Percentiles rank a stretch among this genome's conserved stretches.
These are phyloP conservation scores for Mallotus nudiflorus DNA, from an alignment of 345 rosid species.

Conservation along the genomic window DNA sequence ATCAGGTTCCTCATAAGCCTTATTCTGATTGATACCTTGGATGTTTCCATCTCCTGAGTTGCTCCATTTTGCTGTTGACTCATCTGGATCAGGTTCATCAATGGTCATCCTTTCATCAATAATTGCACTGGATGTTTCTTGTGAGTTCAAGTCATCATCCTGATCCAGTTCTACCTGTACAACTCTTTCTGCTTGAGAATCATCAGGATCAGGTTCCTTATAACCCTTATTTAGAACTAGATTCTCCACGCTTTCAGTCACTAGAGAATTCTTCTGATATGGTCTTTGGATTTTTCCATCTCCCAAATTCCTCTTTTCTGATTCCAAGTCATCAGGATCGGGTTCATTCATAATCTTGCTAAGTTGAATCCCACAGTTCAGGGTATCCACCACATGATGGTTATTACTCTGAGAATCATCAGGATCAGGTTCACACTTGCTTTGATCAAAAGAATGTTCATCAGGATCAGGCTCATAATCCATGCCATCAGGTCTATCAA, in stretches of 20 bases:
- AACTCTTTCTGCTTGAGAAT: constrained; percentile 23
- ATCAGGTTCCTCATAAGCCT: constrained; percentile 14
- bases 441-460: no score
- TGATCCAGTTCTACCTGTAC: constrained; percentile 40
- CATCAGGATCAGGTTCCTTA: constrained; percentile 27
- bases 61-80: constrained; percentile 26
- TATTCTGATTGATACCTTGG: constrained; percentile 18
- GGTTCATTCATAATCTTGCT: constrained; percentile 43
- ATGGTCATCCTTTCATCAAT: constrained; percentile 25
- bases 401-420: constrained; percentile 9
- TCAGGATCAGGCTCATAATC: constrained; percentile 39
- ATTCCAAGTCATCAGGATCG: constrained; percentile 59
- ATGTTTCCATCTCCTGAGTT: constrained; percentile 18
- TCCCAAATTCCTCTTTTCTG: constrained; percentile 9
- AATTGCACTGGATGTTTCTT: constrained; percentile 34
- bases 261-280: no score
- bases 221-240: no score
- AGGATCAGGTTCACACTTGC: constrained; percentile 14
- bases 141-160: constrained; percentile 31
- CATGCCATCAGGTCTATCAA: constrained; percentile 16
- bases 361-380: constrained; percentile 16
- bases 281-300: constrained; percentile 19
- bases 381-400: constrained; percentile 7
- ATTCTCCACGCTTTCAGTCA: no score
- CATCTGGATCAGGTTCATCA: constrained; percentile 72